These are phyloP conservation scores for Fusarium paranaense DNA, from an alignment of 2,329 filamentous ascomycete species.

Conservation along the genomic window DNA sequence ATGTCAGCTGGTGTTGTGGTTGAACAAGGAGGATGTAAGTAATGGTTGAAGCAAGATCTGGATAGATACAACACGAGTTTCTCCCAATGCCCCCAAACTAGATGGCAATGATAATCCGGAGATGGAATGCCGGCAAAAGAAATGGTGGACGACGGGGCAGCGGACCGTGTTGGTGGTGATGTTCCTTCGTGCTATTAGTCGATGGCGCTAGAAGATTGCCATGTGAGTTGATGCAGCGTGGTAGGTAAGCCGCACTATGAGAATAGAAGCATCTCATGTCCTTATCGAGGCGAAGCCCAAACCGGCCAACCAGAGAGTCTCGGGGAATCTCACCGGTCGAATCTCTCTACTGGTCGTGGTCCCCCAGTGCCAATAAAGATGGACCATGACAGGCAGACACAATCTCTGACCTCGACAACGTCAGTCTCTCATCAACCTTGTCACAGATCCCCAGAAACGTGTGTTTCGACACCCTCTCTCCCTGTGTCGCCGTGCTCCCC, in stretches of 20 bases:
- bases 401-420: slow-evolving; percentile 6
- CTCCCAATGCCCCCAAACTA: neutral
- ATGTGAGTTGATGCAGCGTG: slow-evolving; percentile 27
- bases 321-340: neutral
- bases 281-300: slow-evolving; percentile 24
- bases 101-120: slow-evolving; percentile 9
- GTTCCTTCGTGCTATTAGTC: slow-evolving; percentile 18
- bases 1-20: neutral
- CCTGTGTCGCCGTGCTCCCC: neutral
- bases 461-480: slow-evolving; percentile 1
- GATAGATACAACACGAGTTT: neutral
- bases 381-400: slow-evolving; percentile 10
- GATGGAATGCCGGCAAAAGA: slow-evolving; percentile 25
- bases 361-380: slow-evolving; percentile 10
- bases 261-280: slow-evolving; percentile 17
- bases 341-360: neutral
- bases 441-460: neutral
- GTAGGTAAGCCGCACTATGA: slow-evolving; percentile 18
- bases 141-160: slow-evolving; percentile 8
- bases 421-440: slow-evolving; percentile 20
- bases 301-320: slow-evolving; percentile 15
- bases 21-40: neutral
- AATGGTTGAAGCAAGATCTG: neutral
- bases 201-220: slow-evolving; percentile 34
- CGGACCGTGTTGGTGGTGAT: slow-evolving; percentile 4